Base-by-base conservation (phyloP, 306 rosid genomes). In the Bauhinia variegata region DNA sequence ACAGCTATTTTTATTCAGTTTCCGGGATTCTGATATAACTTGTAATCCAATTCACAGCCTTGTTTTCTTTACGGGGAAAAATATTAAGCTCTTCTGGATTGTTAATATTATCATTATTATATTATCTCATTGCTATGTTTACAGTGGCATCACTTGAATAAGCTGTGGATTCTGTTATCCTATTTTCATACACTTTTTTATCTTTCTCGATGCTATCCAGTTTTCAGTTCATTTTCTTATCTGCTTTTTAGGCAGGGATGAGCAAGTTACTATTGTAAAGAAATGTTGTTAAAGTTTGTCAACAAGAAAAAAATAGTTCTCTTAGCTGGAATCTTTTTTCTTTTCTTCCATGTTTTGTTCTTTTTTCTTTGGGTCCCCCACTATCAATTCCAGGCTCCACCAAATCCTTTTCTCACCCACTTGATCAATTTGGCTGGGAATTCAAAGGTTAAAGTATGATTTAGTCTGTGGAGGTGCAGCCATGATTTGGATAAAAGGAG, bases 371-470 rank as follows among this genome's bases (percentile, higher is more conserved):
- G 41, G 41, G 41, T 36, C 41, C 41, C 41, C 41, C 41, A 36
- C 41, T 36, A 6, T 36, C 41, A 36, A 36, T 36, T 36, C 41
- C 0, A 6, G 41, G 28, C 2, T 23, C 28, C 2, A 23, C 28
- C 28, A 23, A 23, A 1, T 2, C 28, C 2, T 23, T 23, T 23
- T 23, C 28, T 23, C 28, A 23, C 2, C 28, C 28, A 23, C 2
- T 23, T 23, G 28, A 23, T 23, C 2, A 23, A 32, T 8, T 54
- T 58, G 28, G 23, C 50, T 54, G n/a, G 66, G 72, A 63, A 63
- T 51, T 34, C 74, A 33, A 59, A 17, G 63, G 43, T 66, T 66
- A 58, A 57, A 60, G 58, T 36, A 34, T 51, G 55, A 39, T 17
- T n/a, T n/a, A n/a, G n/a, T n/a, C n/a, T n/a, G n/a, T n/a, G n/a